Conservation (phyloP, 1,284 basidiomycete species). For the Apiotrichum laibachii region DNA sequence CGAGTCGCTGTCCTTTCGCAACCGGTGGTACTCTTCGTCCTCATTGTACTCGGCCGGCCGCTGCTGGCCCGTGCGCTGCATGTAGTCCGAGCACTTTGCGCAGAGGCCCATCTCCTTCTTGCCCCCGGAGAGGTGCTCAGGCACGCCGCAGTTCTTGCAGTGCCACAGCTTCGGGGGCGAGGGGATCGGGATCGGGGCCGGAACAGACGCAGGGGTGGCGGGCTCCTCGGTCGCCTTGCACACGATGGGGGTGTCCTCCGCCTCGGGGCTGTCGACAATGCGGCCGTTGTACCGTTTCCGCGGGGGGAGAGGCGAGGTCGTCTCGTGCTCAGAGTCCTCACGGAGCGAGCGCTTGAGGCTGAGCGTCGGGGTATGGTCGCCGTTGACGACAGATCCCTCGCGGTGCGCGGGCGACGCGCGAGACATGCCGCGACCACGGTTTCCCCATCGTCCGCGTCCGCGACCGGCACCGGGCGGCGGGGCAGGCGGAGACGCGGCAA, state of each 20-base stretch:
- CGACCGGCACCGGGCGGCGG: slow-evolving; percentile 33
- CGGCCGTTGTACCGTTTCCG: slow-evolving; percentile 28
- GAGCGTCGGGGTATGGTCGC: slow-evolving; percentile 23
- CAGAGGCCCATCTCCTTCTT: slow-evolving; percentile 84
- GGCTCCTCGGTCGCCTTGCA: slow-evolving; percentile 11
- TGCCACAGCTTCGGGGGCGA: slow-evolving; percentile 69
- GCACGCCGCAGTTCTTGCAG: slow-evolving; percentile 86
- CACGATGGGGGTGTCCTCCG: slow-evolving; percentile 2
- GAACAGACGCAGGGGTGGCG: background rate
- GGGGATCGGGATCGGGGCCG: background rate
- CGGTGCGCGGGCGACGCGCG: slow-evolving; percentile 32
- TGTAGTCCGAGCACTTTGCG: slow-evolving; percentile 75
- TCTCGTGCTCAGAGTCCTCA: slow-evolving; percentile 31
- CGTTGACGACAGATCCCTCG: slow-evolving; percentile 30
- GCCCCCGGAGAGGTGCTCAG: slow-evolving; percentile 76
- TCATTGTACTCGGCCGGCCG: slow-evolving; percentile 31
- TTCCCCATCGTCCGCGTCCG: slow-evolving; percentile 6
- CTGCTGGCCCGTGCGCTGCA: slow-evolving; percentile 21
- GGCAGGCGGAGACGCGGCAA: slow-evolving; percentile 53
- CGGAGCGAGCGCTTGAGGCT: slow-evolving; percentile 27
- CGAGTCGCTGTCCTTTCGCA: slow-evolving; percentile 42
- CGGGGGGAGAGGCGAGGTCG: slow-evolving; percentile 19
- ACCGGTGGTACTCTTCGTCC: slow-evolving; percentile 65
- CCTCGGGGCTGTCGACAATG: slow-evolving; percentile 24
- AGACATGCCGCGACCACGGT: slow-evolving; percentile 14